Evolutionary conservation across 2,329 filamentous ascomycete genomes (phyloP).

Genomic region (Chaetomium strumarium): DNA sequence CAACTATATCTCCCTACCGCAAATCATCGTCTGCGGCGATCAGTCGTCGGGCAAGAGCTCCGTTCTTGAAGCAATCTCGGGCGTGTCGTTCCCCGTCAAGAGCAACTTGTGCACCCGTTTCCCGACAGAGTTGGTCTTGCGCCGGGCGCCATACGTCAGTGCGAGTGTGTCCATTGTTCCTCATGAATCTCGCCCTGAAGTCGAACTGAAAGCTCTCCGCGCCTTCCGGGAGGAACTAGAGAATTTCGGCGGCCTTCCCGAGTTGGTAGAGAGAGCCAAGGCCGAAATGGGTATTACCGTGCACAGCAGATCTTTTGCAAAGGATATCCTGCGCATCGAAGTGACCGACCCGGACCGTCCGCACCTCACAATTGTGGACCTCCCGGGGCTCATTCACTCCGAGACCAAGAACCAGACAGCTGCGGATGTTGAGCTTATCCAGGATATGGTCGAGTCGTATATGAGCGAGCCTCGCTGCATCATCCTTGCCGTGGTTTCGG

Average conservation of each 20-base stretch:
- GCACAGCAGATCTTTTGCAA: constrained; percentile 31
- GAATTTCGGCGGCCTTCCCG: constrained; percentile 14
- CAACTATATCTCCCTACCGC: constrained; percentile 37
- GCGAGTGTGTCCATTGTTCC: constrained; percentile 23
- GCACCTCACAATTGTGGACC: constrained; percentile 49
- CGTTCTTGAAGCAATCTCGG: constrained; percentile 21
- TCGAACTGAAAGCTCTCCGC: constrained; percentile 10
- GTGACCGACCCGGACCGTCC: constrained; percentile 36
- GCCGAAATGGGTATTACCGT: constrained; percentile 40
- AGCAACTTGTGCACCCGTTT: constrained; percentile 22
- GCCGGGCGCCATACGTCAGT: constrained; percentile 11
- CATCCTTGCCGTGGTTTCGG: constrained; percentile 47
- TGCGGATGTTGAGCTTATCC: constrained; percentile 35
- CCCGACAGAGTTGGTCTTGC: constrained; percentile 22
- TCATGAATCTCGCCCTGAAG: constrained; percentile 13
- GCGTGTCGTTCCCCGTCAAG: constrained; percentile 20
- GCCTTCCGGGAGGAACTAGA: constrained; percentile 13
- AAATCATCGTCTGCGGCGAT: constrained; percentile 54
- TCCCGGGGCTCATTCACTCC: constrained; percentile 44
- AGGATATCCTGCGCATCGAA: constrained; percentile 38
- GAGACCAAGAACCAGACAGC: constrained; percentile 36
- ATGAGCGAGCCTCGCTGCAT: constrained; percentile 48
- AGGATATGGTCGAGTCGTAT: constrained; percentile 42
- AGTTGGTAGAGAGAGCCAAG: constrained; percentile 29
- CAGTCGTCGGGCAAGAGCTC: constrained; percentile 56